Conservation (phyloP, 2,329 filamentous ascomycete species). For the Phyllosticta capitalensis region DNA sequence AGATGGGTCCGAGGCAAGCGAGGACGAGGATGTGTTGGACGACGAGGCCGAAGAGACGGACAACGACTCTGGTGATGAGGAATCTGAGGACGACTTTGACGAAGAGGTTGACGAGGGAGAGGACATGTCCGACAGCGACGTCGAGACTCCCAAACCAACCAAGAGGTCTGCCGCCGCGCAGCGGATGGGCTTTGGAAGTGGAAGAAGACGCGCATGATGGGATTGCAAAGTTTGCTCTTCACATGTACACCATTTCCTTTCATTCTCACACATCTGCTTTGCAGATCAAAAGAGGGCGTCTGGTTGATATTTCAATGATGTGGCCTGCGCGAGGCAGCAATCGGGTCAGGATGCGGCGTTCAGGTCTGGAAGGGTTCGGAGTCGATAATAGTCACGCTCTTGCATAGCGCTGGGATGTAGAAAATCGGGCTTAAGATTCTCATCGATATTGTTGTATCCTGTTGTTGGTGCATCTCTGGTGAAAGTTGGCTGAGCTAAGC, state of each 20-base stretch:
- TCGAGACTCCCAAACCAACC: constrained; percentile 16
- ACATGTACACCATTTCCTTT: not conserved
- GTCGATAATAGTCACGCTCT: not conserved
- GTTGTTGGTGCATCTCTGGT: too few species aligned
- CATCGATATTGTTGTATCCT: too few species aligned
- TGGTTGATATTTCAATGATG: not conserved
- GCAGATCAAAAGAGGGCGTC: not conserved
- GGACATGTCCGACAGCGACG: constrained; percentile 36
- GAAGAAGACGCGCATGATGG: constrained; percentile 5
- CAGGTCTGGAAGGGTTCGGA: not conserved
- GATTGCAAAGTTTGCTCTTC: not conserved
- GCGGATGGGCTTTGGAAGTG: constrained; percentile 11
- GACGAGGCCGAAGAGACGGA: constrained; percentile 43
- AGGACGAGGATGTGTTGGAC: constrained; percentile 45
- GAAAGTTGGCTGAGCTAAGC: not conserved
- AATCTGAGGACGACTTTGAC: constrained; percentile 37
- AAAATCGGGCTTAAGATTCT: not conserved
- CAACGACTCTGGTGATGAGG: constrained; percentile 37
- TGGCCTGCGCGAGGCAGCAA: not conserved
- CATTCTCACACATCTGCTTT: not conserved
- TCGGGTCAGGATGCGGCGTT: not conserved
- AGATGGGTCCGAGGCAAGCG: constrained; percentile 43
- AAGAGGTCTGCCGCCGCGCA: constrained; percentile 10
- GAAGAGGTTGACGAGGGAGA: constrained; percentile 36
- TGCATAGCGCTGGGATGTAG: not conserved